A percentile compares a stretch with the other conserved stretches of the same genome.
Evolutionary conservation across 176 grass and related monocot species (phyloP).

Genomic region (Triticum turgidum): DNA sequence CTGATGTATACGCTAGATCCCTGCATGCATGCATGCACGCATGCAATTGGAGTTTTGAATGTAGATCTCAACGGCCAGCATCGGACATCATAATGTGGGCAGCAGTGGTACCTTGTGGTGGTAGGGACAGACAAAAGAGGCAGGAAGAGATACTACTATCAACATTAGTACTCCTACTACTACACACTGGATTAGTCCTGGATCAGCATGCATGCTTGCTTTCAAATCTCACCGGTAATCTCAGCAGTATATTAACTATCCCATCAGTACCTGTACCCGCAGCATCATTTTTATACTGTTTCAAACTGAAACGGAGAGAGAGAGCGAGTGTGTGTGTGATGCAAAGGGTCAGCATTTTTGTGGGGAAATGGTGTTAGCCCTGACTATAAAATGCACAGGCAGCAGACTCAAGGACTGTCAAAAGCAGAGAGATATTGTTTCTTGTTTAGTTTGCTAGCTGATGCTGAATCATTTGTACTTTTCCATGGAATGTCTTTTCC

Average conservation of each 20-base stretch:
- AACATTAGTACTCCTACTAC: not conserved
- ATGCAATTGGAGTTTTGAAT: conserved; percentile 11
- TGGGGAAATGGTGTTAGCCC: not conserved
- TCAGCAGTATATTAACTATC: not conserved
- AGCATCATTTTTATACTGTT: not conserved
- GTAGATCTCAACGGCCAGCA: conserved; percentile 18
- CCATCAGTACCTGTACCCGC: not conserved
- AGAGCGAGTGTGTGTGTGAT: not conserved
- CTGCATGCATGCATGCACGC: not conserved
- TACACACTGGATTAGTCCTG: too few species aligned
- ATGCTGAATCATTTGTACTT: conserved; percentile 6
- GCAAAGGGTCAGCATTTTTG: not conserved
- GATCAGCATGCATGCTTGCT: not conserved
- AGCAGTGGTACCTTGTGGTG: not conserved
- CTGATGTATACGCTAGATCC: not conserved
- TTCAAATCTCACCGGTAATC: not conserved
- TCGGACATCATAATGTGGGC: not conserved
- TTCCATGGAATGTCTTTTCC: conserved; percentile 19
- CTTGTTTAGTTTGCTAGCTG: not conserved
- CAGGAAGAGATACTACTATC: not conserved
- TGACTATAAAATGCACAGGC: not conserved
- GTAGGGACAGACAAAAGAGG: conserved; percentile 14
- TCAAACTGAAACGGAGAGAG: not conserved
- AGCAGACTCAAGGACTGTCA: not conserved
- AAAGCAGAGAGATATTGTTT: not conserved